Base-by-base conservation (phyloP, 331 rosid species). In the Erythrophleum ivorense region DNA sequence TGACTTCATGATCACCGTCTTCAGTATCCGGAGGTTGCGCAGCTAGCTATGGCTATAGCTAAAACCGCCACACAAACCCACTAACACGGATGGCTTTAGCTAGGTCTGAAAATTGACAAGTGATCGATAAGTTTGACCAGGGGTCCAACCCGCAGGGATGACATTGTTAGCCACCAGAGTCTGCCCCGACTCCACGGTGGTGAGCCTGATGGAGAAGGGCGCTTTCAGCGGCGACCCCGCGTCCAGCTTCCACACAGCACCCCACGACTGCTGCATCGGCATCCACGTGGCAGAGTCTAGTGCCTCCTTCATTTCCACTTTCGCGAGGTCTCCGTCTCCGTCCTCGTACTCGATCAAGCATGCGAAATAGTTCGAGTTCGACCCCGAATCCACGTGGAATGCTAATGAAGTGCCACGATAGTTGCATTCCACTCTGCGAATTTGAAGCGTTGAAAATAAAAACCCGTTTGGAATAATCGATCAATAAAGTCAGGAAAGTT, bases 181-280 rank as follows among this genome's bases (percentile, higher is more conserved):
- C 12, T 76, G n/a, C 71, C 73, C 84, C 36, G 84, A 69, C 80
- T 7, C 71, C 46, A 0, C 87, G 74, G 46, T 89, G 84, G 73
- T 63, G 83, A 77, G 74, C n/a, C 74, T 7, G n/a, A 90, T 21
- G 14, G 94, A 90, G 85, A 90, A 86, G 1, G 97, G 93, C 0
- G 93, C 80, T 24, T 69, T 53, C 15, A 90, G 34, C 0, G 33
- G 0, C 3, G 71, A 73, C 64, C 93, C 90, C 0, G 40, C 0
- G 73, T 80, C 53, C 33, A 92, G 82, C 36, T 85, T 82, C 97
- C 94, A 92, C 43, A 81, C 83, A 14, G 93, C 91, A 40, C 97
- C 97, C 94, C 97, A 92, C 0, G 91, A 92, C 66, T 84, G 89
- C 11, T 45, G 59, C 97, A 92, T 89, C 31, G 88, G 34, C 50